phyloP scores from a whole-genome alignment of 352 stramenopile genomes.

The Blastocystis hominis region DNA sequence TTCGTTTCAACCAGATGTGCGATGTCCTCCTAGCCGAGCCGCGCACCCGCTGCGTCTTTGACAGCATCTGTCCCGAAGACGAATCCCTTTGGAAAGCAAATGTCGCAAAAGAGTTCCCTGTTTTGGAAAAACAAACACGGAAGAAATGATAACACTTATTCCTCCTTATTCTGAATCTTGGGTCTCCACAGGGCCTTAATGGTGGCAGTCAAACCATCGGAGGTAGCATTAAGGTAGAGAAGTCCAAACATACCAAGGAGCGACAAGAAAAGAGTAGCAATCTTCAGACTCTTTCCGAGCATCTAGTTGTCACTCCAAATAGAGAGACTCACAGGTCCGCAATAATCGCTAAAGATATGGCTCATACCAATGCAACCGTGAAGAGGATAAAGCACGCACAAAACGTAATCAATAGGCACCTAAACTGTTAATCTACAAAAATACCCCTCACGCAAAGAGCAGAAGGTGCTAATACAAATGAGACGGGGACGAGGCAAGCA shows the following conservation, averaged over 20 bases:
- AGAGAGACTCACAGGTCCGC: neutral
- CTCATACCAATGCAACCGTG: conserved; percentile 58
- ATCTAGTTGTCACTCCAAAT: neutral
- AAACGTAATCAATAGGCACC: conserved; percentile 52
- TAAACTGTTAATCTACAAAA: neutral
- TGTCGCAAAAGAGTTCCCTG: neutral
- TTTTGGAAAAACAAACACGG: neutral
- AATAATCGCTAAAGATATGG: conserved; percentile 52
- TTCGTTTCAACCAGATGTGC: conserved; percentile 41
- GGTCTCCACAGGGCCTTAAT: conserved; percentile 55
- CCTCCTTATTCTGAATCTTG: conserved; percentile 45
- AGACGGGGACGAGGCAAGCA: conserved; percentile 32
- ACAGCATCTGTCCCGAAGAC: neutral
- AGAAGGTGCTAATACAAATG: conserved; percentile 48
- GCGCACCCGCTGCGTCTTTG: neutral
- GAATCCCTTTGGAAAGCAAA: neutral
- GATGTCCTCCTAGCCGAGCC: conserved; percentile 16
- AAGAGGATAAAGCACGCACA: conserved; percentile 54
- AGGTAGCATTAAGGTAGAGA: conserved; percentile 53
- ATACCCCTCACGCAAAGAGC: neutral
- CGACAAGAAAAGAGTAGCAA: conserved; percentile 2
- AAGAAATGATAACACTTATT: conserved; percentile 30
- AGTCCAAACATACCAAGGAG: conserved; percentile 50
- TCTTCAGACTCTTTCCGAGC: conserved; percentile 29
- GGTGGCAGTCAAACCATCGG: conserved; percentile 50